Evolutionary conservation across 192 early-diverging fungal genomes (phyloP).

Genomic region (Entomortierella lignicola): DNA sequence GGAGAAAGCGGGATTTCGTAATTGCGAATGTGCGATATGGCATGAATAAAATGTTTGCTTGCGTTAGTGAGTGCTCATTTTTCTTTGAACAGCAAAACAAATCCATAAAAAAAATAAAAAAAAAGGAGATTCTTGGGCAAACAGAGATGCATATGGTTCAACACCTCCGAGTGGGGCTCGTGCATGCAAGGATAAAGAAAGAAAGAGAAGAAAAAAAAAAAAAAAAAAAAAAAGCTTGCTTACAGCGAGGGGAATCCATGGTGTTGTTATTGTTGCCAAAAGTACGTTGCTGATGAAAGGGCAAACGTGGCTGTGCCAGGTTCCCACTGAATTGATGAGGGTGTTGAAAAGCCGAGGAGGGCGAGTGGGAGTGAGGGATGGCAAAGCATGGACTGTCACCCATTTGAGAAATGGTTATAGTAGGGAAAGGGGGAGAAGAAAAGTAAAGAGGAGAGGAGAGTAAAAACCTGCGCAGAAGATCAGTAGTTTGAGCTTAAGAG

Average conservation of each 20-base stretch:
- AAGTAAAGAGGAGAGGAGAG: neutral
- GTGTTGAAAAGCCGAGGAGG: slow-evolving; percentile 51
- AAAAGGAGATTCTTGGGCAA: neutral
- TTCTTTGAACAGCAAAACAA: too few relatives aligned
- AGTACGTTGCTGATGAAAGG: slow-evolving; percentile 9
- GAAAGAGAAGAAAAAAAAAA: neutral
- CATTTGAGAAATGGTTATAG: slow-evolving; percentile 16
- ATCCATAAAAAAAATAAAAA: too few relatives aligned
- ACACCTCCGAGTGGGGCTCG: neutral
- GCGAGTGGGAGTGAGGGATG: slow-evolving; percentile 50
- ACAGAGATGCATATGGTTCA: too few relatives aligned
- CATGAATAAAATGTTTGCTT: neutral
- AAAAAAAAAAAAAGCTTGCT: slow-evolving; percentile 11
- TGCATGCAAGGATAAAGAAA: neutral
- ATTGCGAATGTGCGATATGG: neutral
- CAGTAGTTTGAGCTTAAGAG: neutral
- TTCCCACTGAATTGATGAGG: slow-evolving; percentile 45
- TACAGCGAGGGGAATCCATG: slow-evolving; percentile 48
- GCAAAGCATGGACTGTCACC: slow-evolving; percentile 55
- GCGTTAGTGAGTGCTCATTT: neutral
- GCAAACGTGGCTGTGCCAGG: slow-evolving; percentile 37
- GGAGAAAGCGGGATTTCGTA: slow-evolving; percentile 1
- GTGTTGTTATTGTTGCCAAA: neutral
- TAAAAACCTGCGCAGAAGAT: neutral
- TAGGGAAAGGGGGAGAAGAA: neutral